A percentile compares a stretch with the other conserved stretches of the same genome.
Conservation (phyloP, 306 rosid species). For the Fragaria iinumae region DNA sequence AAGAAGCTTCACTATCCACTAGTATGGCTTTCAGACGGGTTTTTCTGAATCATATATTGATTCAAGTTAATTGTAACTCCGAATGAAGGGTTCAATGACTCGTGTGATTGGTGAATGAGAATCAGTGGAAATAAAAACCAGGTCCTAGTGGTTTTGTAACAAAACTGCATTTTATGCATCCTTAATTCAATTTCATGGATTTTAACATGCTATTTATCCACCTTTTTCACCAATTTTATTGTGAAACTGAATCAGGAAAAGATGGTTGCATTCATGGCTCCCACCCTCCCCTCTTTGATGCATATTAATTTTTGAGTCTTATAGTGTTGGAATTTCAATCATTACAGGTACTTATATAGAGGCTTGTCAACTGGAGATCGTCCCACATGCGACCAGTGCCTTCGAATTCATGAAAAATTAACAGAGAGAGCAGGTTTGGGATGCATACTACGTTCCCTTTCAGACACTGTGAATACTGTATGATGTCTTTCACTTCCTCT, state of each 20-base stretch:
- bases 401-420: slow-evolving; percentile 83
- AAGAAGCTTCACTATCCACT: neutral
- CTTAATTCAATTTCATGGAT: neutral
- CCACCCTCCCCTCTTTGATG: neutral
- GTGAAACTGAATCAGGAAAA: neutral
- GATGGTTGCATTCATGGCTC: neutral
- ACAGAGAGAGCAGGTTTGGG: slow-evolving; percentile 93
- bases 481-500: slow-evolving; percentile 26
- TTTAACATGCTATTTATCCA: neutral
- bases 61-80: neutral
- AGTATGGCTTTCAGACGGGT: neutral
- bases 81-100: neutral
- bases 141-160: neutral
- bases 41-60: slow-evolving; percentile 1
- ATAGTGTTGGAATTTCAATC: slow-evolving; percentile 3
- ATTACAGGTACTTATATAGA: slow-evolving; percentile 78
- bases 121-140: neutral
- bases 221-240: neutral
- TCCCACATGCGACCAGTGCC: slow-evolving; percentile 92
- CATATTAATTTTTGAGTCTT: neutral
- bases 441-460: slow-evolving; percentile 82
- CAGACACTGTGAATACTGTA: slow-evolving; percentile 85
- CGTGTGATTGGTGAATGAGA: neutral
- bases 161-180: neutral
- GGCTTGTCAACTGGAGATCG: slow-evolving; percentile 97